Conservation (phyloP, 1,284 basidiomycete genomes). For the Boletellus dicymbophilus region DNA sequence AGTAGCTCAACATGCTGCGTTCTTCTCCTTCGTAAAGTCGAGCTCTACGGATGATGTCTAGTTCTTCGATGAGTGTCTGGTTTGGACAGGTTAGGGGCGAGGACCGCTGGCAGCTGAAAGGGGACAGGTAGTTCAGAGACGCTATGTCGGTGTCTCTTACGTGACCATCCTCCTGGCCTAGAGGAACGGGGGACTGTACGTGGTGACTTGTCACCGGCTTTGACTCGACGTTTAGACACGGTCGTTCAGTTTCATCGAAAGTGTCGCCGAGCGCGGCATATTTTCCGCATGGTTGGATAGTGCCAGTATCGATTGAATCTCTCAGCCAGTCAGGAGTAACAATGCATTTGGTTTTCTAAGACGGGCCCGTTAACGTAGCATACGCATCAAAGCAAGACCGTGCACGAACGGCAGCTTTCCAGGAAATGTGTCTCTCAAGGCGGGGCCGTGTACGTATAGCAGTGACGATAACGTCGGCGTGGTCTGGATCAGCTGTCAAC, state of each 20-base stretch:
- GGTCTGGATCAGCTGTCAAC: slow-evolving; percentile 41
- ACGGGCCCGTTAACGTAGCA: slow-evolving; percentile 3
- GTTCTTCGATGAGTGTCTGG: slow-evolving; percentile 53
- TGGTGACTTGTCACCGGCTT: slow-evolving; percentile 3
- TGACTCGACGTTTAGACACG: slow-evolving; percentile 39
- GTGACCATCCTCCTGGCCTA: slow-evolving; percentile 10
- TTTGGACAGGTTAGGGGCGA: slow-evolving; percentile 69
- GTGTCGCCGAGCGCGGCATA: slow-evolving; percentile 57
- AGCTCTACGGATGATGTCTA: slow-evolving; percentile 59
- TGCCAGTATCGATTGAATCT: slow-evolving; percentile 48
- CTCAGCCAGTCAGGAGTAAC: slow-evolving; percentile 71
- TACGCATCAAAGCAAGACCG: neutral
- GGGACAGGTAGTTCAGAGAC: slow-evolving; percentile 40
- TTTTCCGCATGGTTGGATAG: slow-evolving; percentile 47
- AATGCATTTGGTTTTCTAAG: slow-evolving; percentile 60
- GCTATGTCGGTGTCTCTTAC: slow-evolving; percentile 13
- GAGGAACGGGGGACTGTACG: slow-evolving; percentile 7
- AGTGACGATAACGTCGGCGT: slow-evolving; percentile 68
- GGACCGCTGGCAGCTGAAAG: slow-evolving; percentile 59
- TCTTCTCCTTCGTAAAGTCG: slow-evolving; percentile 65
- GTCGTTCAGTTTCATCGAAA: slow-evolving; percentile 42
- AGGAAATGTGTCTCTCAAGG: slow-evolving; percentile 66
- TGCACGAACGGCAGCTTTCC: slow-evolving; percentile 60
- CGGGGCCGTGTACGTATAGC: slow-evolving; percentile 63
- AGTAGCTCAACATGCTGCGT: slow-evolving; percentile 66